phyloP scores from a whole-genome alignment of 2,329 filamentous ascomycete genomes.

The Thielaviopsis musarum region DNA sequence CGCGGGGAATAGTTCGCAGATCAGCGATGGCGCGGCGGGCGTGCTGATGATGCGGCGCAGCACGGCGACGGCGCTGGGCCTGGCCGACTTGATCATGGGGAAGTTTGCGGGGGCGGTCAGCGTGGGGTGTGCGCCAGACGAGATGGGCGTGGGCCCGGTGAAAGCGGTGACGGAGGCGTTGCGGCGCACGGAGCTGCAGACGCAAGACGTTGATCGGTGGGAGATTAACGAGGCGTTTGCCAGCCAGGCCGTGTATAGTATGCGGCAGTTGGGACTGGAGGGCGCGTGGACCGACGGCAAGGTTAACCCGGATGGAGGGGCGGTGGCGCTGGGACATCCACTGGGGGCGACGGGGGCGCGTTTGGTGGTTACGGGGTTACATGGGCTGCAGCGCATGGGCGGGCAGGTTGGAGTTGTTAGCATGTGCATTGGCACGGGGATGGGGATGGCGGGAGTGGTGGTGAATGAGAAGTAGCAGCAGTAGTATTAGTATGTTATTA shows the following conservation, averaged over 20 bases:
- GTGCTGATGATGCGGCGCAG: constrained; percentile 71
- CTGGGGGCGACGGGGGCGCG: constrained; percentile 76
- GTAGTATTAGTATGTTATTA: too few species aligned
- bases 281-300: constrained; percentile 25
- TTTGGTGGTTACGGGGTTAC: constrained; percentile 55
- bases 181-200: constrained; percentile 46
- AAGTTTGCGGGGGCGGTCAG: constrained; percentile 66
- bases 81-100: constrained; percentile 54
- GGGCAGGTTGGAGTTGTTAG: constrained; percentile 70
- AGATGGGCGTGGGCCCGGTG: constrained; percentile 87
- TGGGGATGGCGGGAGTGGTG: constrained; percentile 57
- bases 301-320: constrained; percentile 85
- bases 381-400: constrained; percentile 50
- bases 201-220: constrained; percentile 63
- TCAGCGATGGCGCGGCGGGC: constrained; percentile 76
- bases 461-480: constrained; percentile 35
- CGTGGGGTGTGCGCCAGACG: constrained; percentile 67
- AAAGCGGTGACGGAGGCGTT: constrained; percentile 73
- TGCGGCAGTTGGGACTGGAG: constrained; percentile 53
- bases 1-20: constrained; percentile 73
- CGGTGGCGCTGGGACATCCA: constrained; percentile 86
- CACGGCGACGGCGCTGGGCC: constrained; percentile 48
- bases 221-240: constrained; percentile 82
- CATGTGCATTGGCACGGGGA: constrained; percentile 79
- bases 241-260: constrained; percentile 50